These are phyloP conservation scores for Drosera capensis DNA, from an alignment of 148 eudicot species.

Conservation along the genomic window DNA sequence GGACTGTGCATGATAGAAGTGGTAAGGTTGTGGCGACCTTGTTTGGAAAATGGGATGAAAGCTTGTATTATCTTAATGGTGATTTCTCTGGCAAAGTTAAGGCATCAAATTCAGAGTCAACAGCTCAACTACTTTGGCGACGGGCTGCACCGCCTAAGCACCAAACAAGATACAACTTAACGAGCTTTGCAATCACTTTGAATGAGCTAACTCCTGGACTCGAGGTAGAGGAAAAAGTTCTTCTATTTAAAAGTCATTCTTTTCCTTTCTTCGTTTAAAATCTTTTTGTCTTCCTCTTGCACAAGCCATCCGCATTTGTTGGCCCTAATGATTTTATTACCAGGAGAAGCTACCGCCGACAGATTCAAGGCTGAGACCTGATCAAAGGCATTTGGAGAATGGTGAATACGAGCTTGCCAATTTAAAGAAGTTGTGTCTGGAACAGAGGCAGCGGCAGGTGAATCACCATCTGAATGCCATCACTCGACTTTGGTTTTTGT, in stretches of 20 bases:
- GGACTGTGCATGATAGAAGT: slow-evolving; percentile 6
- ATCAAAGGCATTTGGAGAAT: slow-evolving; percentile 19
- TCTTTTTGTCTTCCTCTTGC: background rate
- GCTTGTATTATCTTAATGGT: slow-evolving; percentile 8
- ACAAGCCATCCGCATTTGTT: background rate
- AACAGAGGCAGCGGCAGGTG: slow-evolving; percentile 22
- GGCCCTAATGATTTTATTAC: background rate
- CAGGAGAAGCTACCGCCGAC: slow-evolving; percentile 25
- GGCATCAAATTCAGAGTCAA: slow-evolving; percentile 26
- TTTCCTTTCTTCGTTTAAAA: no score
- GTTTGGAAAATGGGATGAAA: slow-evolving; percentile 12
- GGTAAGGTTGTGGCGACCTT: slow-evolving; percentile 7
- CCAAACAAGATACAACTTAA: slow-evolving; percentile 16
- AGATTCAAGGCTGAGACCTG: slow-evolving; percentile 23
- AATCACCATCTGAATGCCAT: background rate
- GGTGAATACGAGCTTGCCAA: slow-evolving; percentile 17
- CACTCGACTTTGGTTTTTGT: background rate
- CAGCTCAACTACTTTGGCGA: slow-evolving; percentile 57
- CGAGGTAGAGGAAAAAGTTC: slow-evolving; percentile 7
- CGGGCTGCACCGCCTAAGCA: slow-evolving; percentile 19
- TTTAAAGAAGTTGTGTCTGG: slow-evolving; percentile 17
- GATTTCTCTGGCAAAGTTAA: slow-evolving; percentile 32
- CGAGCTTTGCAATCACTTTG: slow-evolving; percentile 16
- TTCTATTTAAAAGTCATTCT: background rate
- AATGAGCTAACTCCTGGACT: slow-evolving; percentile 22